Conservation (phyloP, 345 rosid genomes). For the Hevea brasiliensis region DNA sequence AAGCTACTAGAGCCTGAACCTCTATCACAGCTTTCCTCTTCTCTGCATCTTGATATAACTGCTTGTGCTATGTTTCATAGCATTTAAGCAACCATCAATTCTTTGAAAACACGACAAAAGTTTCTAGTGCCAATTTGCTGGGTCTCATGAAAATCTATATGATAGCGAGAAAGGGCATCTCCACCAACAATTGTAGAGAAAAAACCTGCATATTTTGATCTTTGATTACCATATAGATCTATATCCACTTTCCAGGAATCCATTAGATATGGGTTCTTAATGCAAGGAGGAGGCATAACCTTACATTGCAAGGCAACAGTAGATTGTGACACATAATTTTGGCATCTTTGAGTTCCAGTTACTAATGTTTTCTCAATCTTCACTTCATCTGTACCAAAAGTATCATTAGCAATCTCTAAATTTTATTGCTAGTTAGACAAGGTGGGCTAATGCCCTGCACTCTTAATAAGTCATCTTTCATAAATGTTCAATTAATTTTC, state of each 20-base stretch:
- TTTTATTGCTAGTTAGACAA: constrained; percentile 43
- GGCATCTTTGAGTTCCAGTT: constrained; percentile 36
- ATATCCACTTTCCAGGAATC: constrained; percentile 50
- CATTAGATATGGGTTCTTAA: constrained; percentile 77
- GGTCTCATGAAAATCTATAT: constrained; percentile 89
- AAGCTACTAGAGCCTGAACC: constrained; percentile 96
- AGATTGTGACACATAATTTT: constrained; percentile 72
- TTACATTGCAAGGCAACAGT: constrained; percentile 84
- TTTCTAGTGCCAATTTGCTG: constrained; percentile 88
- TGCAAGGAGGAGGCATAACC: constrained; percentile 93
- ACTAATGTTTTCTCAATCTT: constrained; percentile 35
- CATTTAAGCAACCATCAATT: constrained; percentile 95
- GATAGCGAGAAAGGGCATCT: constrained; percentile 90
- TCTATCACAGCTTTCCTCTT: constrained; percentile 99
- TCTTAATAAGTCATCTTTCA: not conserved
- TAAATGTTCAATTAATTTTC: not conserved
- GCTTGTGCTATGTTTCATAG: constrained; percentile 77
- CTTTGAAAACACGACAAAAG: constrained; percentile 88
- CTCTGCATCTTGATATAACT: constrained; percentile 66
- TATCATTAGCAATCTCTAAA: constrained; percentile 49
- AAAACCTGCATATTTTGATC: constrained; percentile 90
- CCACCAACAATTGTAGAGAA: constrained; percentile 61
- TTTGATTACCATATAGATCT: constrained; percentile 75
- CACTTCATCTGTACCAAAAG: constrained; percentile 41
- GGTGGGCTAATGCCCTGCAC: constrained; percentile 22